Conservation (phyloP, 345 rosid species). For the Brassica rapa region DNA sequence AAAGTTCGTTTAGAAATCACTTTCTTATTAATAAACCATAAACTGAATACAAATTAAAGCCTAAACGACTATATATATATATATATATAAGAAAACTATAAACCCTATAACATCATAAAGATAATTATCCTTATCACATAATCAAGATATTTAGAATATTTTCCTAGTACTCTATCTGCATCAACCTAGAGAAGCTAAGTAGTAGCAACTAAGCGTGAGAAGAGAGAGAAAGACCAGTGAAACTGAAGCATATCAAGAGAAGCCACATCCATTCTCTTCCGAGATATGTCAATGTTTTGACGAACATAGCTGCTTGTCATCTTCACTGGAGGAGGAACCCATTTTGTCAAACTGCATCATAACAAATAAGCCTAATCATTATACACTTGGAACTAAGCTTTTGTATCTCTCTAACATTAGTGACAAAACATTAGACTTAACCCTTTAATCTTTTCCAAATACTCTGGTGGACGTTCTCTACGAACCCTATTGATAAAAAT, state of each 20-base stretch:
- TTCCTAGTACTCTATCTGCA: too few species aligned
- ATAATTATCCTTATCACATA: too few species aligned
- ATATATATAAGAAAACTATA: too few species aligned
- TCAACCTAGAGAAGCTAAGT: too few species aligned
- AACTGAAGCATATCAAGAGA: constrained; percentile 97
- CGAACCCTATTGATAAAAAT: constrained; percentile 82
- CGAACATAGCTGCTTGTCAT: constrained; percentile 79
- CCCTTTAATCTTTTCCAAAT: constrained; percentile 63
- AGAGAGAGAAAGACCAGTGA: constrained; percentile 61
- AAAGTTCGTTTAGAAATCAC: too few species aligned
- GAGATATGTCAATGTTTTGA: constrained; percentile 68
- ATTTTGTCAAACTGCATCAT: constrained; percentile 80
- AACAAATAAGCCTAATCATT: not conserved
- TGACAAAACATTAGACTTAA: too few species aligned
- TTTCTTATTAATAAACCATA: too few species aligned
- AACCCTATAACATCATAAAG: too few species aligned
- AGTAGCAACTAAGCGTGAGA: not conserved
- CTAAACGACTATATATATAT: too few species aligned
- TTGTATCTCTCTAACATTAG: too few species aligned
- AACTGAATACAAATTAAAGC: too few species aligned
- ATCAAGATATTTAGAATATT: too few species aligned
- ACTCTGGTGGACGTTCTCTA: constrained; percentile 75
- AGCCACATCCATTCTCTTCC: constrained; percentile 93
- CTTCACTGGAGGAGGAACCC: constrained; percentile 98
- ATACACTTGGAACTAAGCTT: not conserved